These are phyloP conservation scores for Intubia oerlemansii DNA, from an alignment of 2,329 filamentous ascomycete species.

Conservation along the genomic window DNA sequence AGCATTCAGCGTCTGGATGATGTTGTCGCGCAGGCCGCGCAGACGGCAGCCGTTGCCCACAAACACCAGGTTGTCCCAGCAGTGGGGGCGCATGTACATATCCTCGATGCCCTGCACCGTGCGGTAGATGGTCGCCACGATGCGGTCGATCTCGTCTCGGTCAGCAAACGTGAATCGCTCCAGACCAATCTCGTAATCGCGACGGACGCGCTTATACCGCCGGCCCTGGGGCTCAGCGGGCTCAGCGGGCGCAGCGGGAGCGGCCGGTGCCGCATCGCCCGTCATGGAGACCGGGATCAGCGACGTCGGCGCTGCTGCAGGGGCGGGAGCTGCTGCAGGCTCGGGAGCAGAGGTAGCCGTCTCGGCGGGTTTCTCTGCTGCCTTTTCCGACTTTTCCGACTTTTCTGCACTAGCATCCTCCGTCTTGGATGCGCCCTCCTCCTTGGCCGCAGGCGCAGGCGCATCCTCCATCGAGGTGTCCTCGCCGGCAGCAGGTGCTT, in stretches of 20 bases:
- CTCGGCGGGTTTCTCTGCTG: not conserved
- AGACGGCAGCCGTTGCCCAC: constrained; percentile 65
- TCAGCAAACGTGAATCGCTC: constrained; percentile 53
- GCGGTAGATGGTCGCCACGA: constrained; percentile 66
- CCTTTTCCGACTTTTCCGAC: too few species aligned
- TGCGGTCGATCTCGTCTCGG: constrained; percentile 56
- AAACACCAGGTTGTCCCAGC: constrained; percentile 85
- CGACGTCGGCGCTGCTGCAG: constrained; percentile 1
- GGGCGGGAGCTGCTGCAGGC: too few species aligned
- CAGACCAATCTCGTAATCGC: constrained; percentile 54
- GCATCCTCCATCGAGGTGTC: constrained; percentile 5
- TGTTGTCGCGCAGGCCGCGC: constrained; percentile 70
- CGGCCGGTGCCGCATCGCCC: constrained; percentile 3
- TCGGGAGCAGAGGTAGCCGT: constrained; percentile 1
- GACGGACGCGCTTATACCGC: constrained; percentile 20
- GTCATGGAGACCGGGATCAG: too few species aligned
- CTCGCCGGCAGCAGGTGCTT: constrained; percentile 1
- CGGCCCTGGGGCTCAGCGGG: constrained; percentile 7
- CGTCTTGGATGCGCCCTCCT: not conserved
- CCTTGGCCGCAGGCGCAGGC: constrained; percentile 1
- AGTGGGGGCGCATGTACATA: constrained; percentile 59
- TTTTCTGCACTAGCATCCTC: too few species aligned
- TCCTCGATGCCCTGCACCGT: constrained; percentile 69
- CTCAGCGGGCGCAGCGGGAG: constrained; percentile 2
- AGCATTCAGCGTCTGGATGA: constrained; percentile 55